Evolutionary conservation across 2,329 filamentous ascomycete species (phyloP), one percentile per base, ranked within the genome.

Genomic region (Cladosporium sp.): DNA sequence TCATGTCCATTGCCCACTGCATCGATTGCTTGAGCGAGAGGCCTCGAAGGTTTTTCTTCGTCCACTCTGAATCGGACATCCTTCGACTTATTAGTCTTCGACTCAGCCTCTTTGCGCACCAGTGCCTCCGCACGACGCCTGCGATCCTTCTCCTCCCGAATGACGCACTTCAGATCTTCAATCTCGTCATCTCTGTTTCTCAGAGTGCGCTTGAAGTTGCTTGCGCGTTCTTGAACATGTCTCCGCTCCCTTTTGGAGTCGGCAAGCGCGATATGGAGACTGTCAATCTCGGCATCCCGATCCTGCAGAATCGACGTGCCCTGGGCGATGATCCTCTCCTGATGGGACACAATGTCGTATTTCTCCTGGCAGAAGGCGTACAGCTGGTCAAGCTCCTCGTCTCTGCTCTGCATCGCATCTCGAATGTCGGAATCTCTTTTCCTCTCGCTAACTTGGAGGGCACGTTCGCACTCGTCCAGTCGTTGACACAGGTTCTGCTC

Each of bases 271-370:
- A 17, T 12, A 22, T 36, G n/a, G 17, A 50, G 32, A 2, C 36
- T 25, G 13, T 57, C 55, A 13, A 50, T 42, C 20, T 57, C 55
- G 13, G 45, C 55, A 28, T 57, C 55, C 13, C 55, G 25, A 9
- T 50, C 36, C 17, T 57, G n/a, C 17, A 57, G 37, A 9, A 57
- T 57, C 25, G 19, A 17, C 37, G 35, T 37, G 10, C 55, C 55
- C 19, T 37, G 45, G 12, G 47, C 55, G 35, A 57, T 57, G 37
- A 57, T 44, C 20, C 40, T 28, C 17, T 57, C 45, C 25, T 57
- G 55, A 4, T 45, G 19, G 19, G 40, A 44, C 4, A 51, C 36
- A 10, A 57, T 25, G 8, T 20, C 36, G 36, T 19, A 37, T 17
- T 57, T 44, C 7, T 51, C 37, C 17, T 37, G 36, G 47, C 36